Evolutionary conservation across 495 filamentous ascomycete species (phyloP), one percentile per base, ranked within the genome.

Genomic region (Delitschia confertaspora): DNA sequence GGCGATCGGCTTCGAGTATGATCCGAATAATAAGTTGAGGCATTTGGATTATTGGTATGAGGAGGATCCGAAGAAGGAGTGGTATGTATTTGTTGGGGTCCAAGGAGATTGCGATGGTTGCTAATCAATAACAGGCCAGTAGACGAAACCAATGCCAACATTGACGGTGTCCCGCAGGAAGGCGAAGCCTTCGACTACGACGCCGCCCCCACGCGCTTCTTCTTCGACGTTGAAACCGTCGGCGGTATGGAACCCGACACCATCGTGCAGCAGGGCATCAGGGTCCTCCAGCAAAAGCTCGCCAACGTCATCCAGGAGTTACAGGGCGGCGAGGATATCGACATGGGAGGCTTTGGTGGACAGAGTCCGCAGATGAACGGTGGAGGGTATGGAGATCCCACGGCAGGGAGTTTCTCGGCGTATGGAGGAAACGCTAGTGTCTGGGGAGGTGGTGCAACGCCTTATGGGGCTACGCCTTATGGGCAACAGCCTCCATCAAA

Each of bases 1-100:
- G 43, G 93, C 91, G 4, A 79, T 98, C 37, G 91, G 87, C 18
- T 98, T 96, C 55, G 91, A 98, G 65, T 98, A 98, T 63, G 91
- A 98, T 59, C 91, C 91, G 45, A 81, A 88, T 60, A 98, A 98
- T 64, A 93, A 88, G 62, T 65, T 98, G 33, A 70, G 74, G 45
- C 91, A 98, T 67, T 67, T 86, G 29, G 83, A 93, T 57, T 76
- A 88, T 59, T 98, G 91, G 91, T 95, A 85, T 60, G 91, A 98
- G 70, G 68, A 79, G 56, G 80, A 93, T 70, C 61, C 87, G 2
- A 71, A 71, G 37, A 74, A 76, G 57, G 91, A 98, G 72, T 98
- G 91, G 91, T 95, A 75, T 51, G n/a, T n/a, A n/a, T n/a, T n/a
- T n/a, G 84, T 73, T 27, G 32, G 8, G 22, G 21, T 11, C n/a